Percentiles rank a stretch among this genome's conserved stretches.
Conservation (phyloP, 2,329 filamentous ascomycete genomes). For the Aspergillus pseudotamarii region DNA sequence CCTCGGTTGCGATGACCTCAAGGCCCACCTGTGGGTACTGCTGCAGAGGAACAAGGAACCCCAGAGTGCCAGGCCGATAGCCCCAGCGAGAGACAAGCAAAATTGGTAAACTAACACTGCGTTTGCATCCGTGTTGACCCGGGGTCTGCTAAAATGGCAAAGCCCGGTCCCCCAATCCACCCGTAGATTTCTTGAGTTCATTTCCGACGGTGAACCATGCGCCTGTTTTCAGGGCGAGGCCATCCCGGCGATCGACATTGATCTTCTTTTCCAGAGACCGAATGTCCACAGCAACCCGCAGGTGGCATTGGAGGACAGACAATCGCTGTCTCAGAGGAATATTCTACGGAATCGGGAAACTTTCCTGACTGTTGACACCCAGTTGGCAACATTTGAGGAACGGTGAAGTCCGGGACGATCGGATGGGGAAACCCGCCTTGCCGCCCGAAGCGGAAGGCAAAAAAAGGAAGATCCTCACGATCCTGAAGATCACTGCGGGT, state of each 20-base stretch:
- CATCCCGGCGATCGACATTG: background rate
- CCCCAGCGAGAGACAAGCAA: background rate
- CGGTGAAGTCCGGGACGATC: conserved; percentile 2
- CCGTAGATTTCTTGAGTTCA: background rate
- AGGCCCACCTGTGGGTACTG: background rate
- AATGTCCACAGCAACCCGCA: background rate
- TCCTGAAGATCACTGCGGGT: conserved; percentile 9
- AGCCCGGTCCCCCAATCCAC: background rate
- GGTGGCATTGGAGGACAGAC: background rate
- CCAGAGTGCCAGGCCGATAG: background rate
- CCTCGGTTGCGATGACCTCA: background rate
- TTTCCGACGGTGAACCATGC: background rate
- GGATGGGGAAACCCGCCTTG: conserved; percentile 1
- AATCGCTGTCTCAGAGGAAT: background rate
- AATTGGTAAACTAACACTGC: background rate
- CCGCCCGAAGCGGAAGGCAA: conserved; percentile 2
- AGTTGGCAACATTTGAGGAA: background rate
- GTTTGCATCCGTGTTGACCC: background rate
- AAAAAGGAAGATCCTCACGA: conserved; percentile 1
- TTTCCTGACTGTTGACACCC: background rate
- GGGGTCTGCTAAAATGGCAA: background rate
- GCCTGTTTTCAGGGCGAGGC: background rate
- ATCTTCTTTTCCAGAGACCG: background rate
- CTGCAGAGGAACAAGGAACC: background rate
- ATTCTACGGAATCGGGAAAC: background rate